phyloP scores from a whole-genome alignment of 139 green algal genomes.

The Chlorella sp. region DNA sequence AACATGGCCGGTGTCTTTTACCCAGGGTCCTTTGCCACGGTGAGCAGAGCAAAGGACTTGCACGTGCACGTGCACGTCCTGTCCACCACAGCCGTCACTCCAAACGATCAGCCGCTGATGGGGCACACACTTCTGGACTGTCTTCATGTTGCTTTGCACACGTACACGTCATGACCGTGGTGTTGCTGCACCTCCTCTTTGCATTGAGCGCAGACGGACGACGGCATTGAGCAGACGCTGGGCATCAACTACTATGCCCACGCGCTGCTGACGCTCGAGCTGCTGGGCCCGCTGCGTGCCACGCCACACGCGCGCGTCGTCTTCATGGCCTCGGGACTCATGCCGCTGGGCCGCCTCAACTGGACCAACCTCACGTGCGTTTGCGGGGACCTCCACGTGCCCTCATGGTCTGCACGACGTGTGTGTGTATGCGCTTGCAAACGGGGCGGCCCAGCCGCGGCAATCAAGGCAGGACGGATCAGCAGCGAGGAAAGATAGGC shows the following conservation, averaged over 20 bases:
- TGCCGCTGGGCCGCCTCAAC: slow-evolving; percentile 20
- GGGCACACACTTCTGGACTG: background rate
- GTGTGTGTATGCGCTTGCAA: background rate
- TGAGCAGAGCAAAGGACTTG: background rate
- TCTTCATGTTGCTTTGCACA: background rate
- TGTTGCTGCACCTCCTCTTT: too few relatives aligned
- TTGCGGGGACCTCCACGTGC: background rate
- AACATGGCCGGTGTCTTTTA: slow-evolving; percentile 3
- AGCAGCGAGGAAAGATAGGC: too few relatives aligned
- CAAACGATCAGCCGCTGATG: background rate
- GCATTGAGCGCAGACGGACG: slow-evolving; percentile 1
- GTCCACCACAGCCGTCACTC: background rate
- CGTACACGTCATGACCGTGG: too few relatives aligned
- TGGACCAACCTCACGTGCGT: slow-evolving; percentile 17
- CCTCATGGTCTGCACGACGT: background rate
- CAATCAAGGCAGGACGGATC: too few relatives aligned
- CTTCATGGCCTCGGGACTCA: slow-evolving; percentile 6
- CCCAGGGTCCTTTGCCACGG: background rate
- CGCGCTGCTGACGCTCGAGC: slow-evolving; percentile 12
- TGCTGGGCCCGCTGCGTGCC: slow-evolving; percentile 2
- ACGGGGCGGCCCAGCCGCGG: too few relatives aligned
- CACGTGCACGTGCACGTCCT: background rate
- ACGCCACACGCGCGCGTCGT: slow-evolving; percentile 11
- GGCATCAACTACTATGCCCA: slow-evolving; percentile 17
- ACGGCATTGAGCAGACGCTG: slow-evolving; percentile 25